Conservation (phyloP, 352 stramenopile genomes). For the Pythium utonaiense region DNA sequence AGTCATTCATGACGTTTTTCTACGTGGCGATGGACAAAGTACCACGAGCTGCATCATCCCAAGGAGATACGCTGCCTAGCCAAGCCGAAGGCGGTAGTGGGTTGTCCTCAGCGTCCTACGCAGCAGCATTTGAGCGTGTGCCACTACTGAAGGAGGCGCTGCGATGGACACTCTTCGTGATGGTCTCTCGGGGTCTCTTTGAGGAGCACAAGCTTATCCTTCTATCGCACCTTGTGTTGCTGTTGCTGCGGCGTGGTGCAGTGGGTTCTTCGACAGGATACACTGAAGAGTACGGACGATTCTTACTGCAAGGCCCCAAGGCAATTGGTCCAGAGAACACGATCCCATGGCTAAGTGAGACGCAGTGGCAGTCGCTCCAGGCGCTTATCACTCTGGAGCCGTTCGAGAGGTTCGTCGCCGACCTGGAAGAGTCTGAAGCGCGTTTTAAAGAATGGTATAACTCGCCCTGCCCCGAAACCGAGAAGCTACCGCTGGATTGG, state of each 20-base stretch:
- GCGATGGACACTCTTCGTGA: slow-evolving; percentile 86
- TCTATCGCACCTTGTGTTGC: slow-evolving; percentile 84
- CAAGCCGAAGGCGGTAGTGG: background rate
- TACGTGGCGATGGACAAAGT: slow-evolving; percentile 78
- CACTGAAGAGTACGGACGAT: slow-evolving; percentile 64
- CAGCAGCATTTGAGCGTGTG: slow-evolving; percentile 51
- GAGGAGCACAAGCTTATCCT: slow-evolving; percentile 92
- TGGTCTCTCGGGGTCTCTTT: slow-evolving; percentile 89
- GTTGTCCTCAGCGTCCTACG: slow-evolving; percentile 31
- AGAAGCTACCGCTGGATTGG: slow-evolving; percentile 91
- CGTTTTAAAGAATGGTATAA: slow-evolving; percentile 94
- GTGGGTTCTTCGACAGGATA: slow-evolving; percentile 69
- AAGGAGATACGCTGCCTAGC: background rate
- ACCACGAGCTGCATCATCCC: slow-evolving; percentile 10
- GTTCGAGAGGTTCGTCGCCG: slow-evolving; percentile 83
- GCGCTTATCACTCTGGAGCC: slow-evolving; percentile 72
- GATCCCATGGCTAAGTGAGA: slow-evolving; percentile 82
- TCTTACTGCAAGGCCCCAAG: slow-evolving; percentile 78
- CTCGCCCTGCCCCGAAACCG: slow-evolving; percentile 68
- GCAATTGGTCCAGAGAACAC: slow-evolving; percentile 61
- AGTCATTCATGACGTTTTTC: slow-evolving; percentile 89
- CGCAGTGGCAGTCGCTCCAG: slow-evolving; percentile 81
- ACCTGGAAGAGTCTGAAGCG: slow-evolving; percentile 87
- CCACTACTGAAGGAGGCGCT: slow-evolving; percentile 67
- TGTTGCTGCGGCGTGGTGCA: slow-evolving; percentile 61